Evolutionary conservation across 768 basidiomycete genomes (phyloP), one percentile per base, ranked within the genome.

Genomic region (Royoungia palumana): DNA sequence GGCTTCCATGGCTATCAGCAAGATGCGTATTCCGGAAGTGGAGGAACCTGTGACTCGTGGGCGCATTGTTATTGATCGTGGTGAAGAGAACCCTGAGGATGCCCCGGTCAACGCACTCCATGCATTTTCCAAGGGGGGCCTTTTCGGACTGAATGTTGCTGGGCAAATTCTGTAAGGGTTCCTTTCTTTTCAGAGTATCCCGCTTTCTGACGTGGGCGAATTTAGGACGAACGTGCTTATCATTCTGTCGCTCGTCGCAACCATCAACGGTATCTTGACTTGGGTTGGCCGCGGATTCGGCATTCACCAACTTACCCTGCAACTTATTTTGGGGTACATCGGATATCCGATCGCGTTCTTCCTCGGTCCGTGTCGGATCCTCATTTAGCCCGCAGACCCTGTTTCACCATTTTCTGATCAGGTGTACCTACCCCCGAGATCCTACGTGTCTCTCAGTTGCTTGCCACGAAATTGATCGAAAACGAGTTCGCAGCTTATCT

Each of bases 1-100:
- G 17, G 94, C 93, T 0, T 93, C 91, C 13, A 94, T 95, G 64
- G 80, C 92, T 2, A 93, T 95, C 60, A 87, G 85, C 64, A 95
- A 95, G 70, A 74, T 94, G 59, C 88, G 92, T 37, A 56, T 84
- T 28, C 93, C 93, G 0, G 93, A 95, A 70, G 65, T 75, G 22
- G 92, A 93, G 17, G 88, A 88, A 55, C 92, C 92, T 24, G 79
- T 92, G 37, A 94, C 92, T 24, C 85, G 87, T 28, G 92, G 92
- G 12, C 80, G 73, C 28, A 78, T 94, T 49, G 79, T 87, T 41
- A 76, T 94, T 47, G 88, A 91, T 66, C 85, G 89, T 54, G 92
- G 89, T n/a, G 72, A 78, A 41, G 68, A 70, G 38, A 70, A 77
- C 30, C 69, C 77, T 20, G 74, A 81, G 54, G 60, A 77, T 61